Evolutionary conservation across 179 eudicot genomes (phyloP).

Genomic region (Pouteria campechiana): DNA sequence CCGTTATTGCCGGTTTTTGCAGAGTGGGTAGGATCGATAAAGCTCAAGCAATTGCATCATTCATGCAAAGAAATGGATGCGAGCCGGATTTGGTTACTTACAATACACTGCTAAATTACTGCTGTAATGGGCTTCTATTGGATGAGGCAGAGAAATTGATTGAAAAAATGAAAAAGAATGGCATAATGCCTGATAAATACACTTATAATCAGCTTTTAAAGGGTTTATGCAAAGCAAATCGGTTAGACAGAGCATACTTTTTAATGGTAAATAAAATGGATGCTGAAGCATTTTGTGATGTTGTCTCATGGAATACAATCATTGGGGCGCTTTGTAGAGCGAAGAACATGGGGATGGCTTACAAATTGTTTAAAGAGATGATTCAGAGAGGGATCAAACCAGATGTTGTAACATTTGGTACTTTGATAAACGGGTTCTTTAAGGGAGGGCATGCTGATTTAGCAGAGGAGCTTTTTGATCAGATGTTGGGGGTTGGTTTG

Average conservation of each 20-base stretch:
- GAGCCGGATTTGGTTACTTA: conserved; percentile 73
- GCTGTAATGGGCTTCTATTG: conserved; percentile 65
- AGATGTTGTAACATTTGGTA: conserved; percentile 75
- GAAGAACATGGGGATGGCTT: conserved; percentile 35
- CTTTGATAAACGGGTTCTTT: conserved; percentile 63
- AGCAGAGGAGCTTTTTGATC: conserved; percentile 58
- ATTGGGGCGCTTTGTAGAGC: conserved; percentile 50
- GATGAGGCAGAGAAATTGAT: conserved; percentile 74
- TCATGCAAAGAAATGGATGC: conserved; percentile 71
- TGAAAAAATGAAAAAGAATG: conserved; percentile 50
- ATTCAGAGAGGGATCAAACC: conserved; percentile 49
- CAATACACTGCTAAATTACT: conserved; percentile 67
- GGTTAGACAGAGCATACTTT: conserved; percentile 67
- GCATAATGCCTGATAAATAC: conserved; percentile 52
- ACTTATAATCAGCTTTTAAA: conserved; percentile 86
- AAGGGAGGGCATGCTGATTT: conserved; percentile 41
- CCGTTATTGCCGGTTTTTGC: conserved; percentile 80
- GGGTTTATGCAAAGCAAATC: conserved; percentile 83
- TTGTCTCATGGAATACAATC: conserved; percentile 76
- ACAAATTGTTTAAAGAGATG: conserved; percentile 72
- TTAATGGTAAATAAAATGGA: conserved; percentile 63
- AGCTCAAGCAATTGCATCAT: conserved; percentile 58
- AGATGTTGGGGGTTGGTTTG: conserved; percentile 60
- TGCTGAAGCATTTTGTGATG: conserved; percentile 61
- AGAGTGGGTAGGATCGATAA: conserved; percentile 58